phyloP scores from a whole-genome alignment of 805 yeast genomes.

The Saccharomycopsis oosterbeekiorum region DNA sequence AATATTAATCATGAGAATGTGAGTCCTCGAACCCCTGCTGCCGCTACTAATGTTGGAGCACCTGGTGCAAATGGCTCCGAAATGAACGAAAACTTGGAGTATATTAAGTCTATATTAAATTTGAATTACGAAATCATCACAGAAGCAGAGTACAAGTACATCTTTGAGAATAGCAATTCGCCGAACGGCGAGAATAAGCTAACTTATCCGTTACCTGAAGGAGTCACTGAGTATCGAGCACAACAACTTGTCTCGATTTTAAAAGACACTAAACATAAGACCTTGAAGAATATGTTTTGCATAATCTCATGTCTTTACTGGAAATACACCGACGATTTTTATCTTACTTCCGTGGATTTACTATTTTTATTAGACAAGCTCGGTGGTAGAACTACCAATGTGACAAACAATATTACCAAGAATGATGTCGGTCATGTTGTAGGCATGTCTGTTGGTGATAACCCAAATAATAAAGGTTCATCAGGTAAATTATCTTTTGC shows the following conservation, averaged over 20 bases:
- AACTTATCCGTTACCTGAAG: neutral
- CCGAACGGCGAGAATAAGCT: neutral
- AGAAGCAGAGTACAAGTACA: constrained; percentile 19
- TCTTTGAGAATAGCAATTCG: constrained; percentile 24
- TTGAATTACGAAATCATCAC: constrained; percentile 14
- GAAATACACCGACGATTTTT: constrained; percentile 34
- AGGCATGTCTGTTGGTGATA: neutral
- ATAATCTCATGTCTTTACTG: constrained; percentile 47
- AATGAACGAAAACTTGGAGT: constrained; percentile 13
- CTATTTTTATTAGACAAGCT: constrained; percentile 39
- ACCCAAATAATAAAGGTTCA: constrained; percentile 1
- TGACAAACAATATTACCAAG: constrained; percentile 8
- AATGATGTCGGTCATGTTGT: neutral
- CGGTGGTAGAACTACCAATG: constrained; percentile 15
- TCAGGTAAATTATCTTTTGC: neutral
- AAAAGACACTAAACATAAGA: constrained; percentile 25
- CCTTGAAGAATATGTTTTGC: constrained; percentile 28
- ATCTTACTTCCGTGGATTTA: constrained; percentile 52
- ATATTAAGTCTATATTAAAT: constrained; percentile 12
- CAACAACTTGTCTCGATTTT: constrained; percentile 26
- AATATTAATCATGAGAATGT: constrained; percentile 15
- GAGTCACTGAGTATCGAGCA: neutral
- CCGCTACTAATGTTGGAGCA: neutral
- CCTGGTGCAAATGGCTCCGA: neutral
- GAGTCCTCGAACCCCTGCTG: neutral